phyloP scores from a whole-genome alignment of 495 filamentous ascomycete species.

The Diplogelasinospora grovesii region DNA sequence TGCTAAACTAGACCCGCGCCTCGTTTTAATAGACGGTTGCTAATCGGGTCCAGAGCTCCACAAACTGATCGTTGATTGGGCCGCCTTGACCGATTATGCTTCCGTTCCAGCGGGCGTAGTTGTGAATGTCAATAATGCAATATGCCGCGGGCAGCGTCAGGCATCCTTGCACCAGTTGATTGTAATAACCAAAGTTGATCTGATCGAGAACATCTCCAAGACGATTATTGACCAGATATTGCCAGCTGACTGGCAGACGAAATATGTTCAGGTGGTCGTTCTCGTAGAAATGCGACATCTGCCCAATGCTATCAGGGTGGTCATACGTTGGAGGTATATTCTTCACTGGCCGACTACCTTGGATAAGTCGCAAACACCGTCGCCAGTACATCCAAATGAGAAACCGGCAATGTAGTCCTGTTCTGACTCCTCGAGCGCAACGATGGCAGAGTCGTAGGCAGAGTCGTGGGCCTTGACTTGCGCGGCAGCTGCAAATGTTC shows the following conservation, averaged over 20 bases:
- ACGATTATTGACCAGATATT: conserved; percentile 43
- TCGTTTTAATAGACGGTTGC: conserved; percentile 46
- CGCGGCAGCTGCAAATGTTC: no score
- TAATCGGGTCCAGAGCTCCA: conserved; percentile 49
- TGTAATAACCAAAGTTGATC: conserved; percentile 46
- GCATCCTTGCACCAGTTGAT: conserved; percentile 52
- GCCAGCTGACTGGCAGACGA: conserved; percentile 46
- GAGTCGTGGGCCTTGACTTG: no score
- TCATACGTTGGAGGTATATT: no score
- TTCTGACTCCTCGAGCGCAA: no score
- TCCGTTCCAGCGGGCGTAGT: conserved; percentile 53
- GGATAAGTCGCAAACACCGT: no score
- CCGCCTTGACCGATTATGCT: conserved; percentile 53
- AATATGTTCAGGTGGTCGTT: conserved; percentile 46
- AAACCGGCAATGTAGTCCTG: no score
- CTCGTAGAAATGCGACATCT: conserved; percentile 48
- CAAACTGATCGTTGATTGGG: conserved; percentile 48
- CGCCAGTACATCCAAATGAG: no score
- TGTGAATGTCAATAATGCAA: conserved; percentile 52
- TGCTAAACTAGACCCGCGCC: conserved; percentile 49
- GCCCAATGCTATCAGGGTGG: conserved; percentile 38
- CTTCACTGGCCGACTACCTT: no score
- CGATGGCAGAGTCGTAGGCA: no score
- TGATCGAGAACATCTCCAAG: conserved; percentile 36
- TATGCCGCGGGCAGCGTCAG: conserved; percentile 45